Conservation (phyloP, 108 stramenopile species). For the Phaeodactylum tricornutum region DNA sequence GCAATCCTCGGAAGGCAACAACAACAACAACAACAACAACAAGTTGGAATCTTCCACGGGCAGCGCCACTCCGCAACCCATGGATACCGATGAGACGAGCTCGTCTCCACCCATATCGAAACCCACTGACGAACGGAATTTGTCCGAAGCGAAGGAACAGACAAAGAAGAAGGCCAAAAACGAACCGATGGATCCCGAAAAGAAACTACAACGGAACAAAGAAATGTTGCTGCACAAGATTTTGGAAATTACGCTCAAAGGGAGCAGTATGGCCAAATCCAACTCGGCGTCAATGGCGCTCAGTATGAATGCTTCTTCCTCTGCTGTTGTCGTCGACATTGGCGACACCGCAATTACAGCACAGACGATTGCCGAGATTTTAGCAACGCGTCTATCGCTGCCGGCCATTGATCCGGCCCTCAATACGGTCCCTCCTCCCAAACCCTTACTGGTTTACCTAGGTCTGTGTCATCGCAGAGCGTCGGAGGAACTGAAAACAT, state of each 20-base stretch:
- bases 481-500: slow-evolving; percentile 50
- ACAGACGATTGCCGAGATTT: slow-evolving; percentile 54
- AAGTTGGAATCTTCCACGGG: neutral
- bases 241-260: slow-evolving; percentile 21
- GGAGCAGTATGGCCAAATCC: slow-evolving; percentile 1
- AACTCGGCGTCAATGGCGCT: no score
- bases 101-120: neutral
- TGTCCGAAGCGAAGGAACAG: slow-evolving; percentile 3
- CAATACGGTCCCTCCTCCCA: slow-evolving; percentile 19
- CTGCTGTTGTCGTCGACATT: neutral
- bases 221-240: slow-evolving; percentile 47
- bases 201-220: slow-evolving; percentile 53
- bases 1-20: slow-evolving; percentile 3
- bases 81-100: slow-evolving; percentile 25
- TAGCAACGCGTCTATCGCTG: slow-evolving; percentile 49
- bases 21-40: slow-evolving; percentile 1
- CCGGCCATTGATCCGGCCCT: slow-evolving; percentile 5
- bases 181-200: slow-evolving; percentile 28
- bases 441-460: slow-evolving; percentile 47
- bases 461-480: slow-evolving; percentile 44
- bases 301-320: neutral
- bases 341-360: slow-evolving; percentile 17
- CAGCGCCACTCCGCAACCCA: slow-evolving; percentile 12
- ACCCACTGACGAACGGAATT: neutral
- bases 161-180: slow-evolving; percentile 2